Percentiles rank a stretch among this genome's conserved stretches.
These are phyloP conservation scores for Thermochaetoides dissita DNA, from an alignment of 2,329 filamentous ascomycete genomes.

Conservation along the genomic window DNA sequence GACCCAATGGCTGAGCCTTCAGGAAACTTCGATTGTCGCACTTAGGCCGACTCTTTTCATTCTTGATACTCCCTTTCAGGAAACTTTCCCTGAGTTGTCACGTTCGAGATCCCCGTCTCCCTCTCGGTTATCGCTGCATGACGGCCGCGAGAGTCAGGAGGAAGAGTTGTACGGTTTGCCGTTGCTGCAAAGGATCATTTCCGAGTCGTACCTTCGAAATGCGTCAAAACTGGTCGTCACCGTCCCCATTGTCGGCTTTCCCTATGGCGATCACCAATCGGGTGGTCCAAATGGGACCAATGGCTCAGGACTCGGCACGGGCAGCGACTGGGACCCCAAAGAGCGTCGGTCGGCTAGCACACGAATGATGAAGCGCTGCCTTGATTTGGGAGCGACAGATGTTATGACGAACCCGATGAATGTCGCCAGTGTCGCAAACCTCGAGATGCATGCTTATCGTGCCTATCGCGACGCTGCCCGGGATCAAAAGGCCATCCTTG, in stretches of 20 bases:
- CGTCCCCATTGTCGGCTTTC: slow-evolving; percentile 37
- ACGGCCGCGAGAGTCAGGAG: slow-evolving; percentile 26
- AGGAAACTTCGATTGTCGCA: slow-evolving; percentile 37
- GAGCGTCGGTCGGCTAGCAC: slow-evolving; percentile 23
- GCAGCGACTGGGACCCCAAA: slow-evolving; percentile 1
- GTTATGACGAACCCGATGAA: slow-evolving; percentile 71
- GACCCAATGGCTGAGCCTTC: slow-evolving; percentile 36
- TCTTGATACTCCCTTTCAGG: slow-evolving; percentile 41
- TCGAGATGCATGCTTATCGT: slow-evolving; percentile 74
- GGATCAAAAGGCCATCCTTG: slow-evolving; percentile 58
- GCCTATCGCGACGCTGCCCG: slow-evolving; percentile 62
- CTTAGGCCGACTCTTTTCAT: slow-evolving; percentile 43
- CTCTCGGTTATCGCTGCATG: slow-evolving; percentile 15
- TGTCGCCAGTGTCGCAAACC: slow-evolving; percentile 55
- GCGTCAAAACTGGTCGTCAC: slow-evolving; percentile 43
- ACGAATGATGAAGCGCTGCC: slow-evolving; percentile 49
- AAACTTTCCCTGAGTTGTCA: slow-evolving; percentile 24
- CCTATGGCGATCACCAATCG: slow-evolving; percentile 15
- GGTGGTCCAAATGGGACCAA: too few relatives aligned
- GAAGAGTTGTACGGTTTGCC: slow-evolving; percentile 42
- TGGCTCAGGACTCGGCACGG: slow-evolving; percentile 2
- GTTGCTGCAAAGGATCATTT: slow-evolving; percentile 42
- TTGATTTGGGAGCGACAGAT: slow-evolving; percentile 78
- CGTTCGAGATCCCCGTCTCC: slow-evolving; percentile 31
- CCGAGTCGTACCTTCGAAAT: slow-evolving; percentile 42